Evolutionary conservation across 2,329 filamentous ascomycete species (phyloP).

Genomic region (Lasiodiplodia hormozganensis): DNA sequence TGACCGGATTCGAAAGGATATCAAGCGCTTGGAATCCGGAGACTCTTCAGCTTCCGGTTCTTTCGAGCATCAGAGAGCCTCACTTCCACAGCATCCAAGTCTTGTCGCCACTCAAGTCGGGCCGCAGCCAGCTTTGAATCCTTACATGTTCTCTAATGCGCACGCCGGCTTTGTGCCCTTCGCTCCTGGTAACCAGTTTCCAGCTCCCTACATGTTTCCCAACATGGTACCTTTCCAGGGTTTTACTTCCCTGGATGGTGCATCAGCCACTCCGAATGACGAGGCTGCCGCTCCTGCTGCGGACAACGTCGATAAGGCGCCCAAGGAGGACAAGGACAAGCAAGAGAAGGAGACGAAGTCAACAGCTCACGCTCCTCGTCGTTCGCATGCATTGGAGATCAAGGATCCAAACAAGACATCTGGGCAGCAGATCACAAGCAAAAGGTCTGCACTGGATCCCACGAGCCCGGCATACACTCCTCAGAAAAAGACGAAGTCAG

Average conservation of each 20-base stretch:
- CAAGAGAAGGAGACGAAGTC: constrained; percentile 8
- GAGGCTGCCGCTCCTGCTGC: constrained; percentile 10
- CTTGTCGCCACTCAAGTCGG: constrained; percentile 5
- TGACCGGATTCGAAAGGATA: constrained; percentile 44
- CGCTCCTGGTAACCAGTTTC: background rate
- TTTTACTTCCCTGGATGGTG: constrained; percentile 34
- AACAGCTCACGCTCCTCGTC: constrained; percentile 35
- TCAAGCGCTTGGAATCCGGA: constrained; percentile 35
- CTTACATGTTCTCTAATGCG: constrained; percentile 9
- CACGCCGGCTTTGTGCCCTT: constrained; percentile 6
- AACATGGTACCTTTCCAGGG: background rate
- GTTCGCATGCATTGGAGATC: constrained; percentile 50
- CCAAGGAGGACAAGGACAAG: constrained; percentile 6
- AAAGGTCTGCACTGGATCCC: constrained; percentile 43
- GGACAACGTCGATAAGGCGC: constrained; percentile 23
- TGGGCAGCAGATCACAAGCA: constrained; percentile 5
- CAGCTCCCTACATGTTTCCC: constrained; percentile 11
- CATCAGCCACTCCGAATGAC: constrained; percentile 36
- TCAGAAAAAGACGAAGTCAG: constrained; percentile 31
- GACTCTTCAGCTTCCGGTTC: constrained; percentile 1
- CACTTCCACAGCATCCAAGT: background rate
- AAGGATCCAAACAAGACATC: constrained; percentile 45
- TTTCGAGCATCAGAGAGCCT: constrained; percentile 6
- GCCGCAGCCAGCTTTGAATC: constrained; percentile 1
- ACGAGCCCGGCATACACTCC: constrained; percentile 51